Evolutionary conservation across 345 rosid genomes (phyloP).

Genomic region (Hibiscus syriacus): DNA sequence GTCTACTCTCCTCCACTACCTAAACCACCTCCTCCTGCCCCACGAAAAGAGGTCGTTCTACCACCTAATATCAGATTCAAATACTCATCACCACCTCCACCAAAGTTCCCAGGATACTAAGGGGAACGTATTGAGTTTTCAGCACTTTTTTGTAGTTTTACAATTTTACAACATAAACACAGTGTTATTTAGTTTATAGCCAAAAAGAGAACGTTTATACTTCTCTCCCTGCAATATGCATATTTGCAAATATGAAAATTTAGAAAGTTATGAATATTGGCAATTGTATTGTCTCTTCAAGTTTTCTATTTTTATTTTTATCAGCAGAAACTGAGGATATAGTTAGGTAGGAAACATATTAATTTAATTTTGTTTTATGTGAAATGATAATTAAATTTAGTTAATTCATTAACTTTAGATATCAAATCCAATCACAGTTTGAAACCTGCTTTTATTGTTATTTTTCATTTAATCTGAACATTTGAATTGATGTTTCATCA

Average conservation of each 20-base stretch:
- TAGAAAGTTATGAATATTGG: not conserved
- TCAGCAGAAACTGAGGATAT: too few relatives aligned
- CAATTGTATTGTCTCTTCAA: not conserved
- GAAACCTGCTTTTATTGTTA: too few relatives aligned
- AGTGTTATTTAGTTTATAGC: not conserved
- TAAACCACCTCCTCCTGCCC: not conserved
- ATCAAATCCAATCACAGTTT: too few relatives aligned
- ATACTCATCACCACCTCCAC: constrained; percentile 25
- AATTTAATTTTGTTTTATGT: too few relatives aligned
- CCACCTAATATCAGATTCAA: constrained; percentile 16
- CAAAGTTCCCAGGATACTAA: constrained; percentile 12
- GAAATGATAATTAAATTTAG: too few relatives aligned
- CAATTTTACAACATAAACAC: not conserved
- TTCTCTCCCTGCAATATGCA: not conserved
- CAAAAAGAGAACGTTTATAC: not conserved
- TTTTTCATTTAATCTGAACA: too few relatives aligned
- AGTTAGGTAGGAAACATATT: too few relatives aligned
- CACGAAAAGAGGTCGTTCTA: constrained; percentile 1
- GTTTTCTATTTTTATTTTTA: too few relatives aligned
- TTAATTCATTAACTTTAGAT: too few relatives aligned
- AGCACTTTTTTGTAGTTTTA: not conserved
- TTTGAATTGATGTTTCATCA: too few relatives aligned
- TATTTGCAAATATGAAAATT: not conserved
- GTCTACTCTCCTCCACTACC: not conserved
- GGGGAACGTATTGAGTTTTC: not conserved